These are phyloP conservation scores for Mycena belliarum DNA, from an alignment of 768 basidiomycete genomes.

Conservation along the genomic window DNA sequence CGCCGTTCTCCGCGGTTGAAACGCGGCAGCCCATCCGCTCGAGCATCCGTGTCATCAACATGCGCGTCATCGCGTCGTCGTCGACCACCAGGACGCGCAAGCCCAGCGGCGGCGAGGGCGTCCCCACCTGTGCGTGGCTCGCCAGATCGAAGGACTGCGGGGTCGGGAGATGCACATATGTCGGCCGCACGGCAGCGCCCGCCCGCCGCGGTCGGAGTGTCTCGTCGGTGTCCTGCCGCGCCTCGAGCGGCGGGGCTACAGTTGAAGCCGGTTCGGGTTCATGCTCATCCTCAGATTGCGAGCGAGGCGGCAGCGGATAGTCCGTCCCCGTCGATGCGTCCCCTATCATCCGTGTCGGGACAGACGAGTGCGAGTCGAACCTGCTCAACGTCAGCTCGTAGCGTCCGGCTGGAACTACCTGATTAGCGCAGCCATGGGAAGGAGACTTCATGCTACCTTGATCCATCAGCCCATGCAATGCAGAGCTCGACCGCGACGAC, in stretches of 20 bases:
- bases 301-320: constrained; percentile 14
- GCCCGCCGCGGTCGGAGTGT: constrained; percentile 12
- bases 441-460: constrained; percentile 38
- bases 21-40: constrained; percentile 63
- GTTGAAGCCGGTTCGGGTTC: not conserved
- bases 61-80: constrained; percentile 64
- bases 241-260: not conserved
- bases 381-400: constrained; percentile 48
- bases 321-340: constrained; percentile 43
- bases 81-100: constrained; percentile 65
- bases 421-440: not conserved
- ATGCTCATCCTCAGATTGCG: not conserved
- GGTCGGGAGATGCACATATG: constrained; percentile 18
- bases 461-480: constrained; percentile 53
- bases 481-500: constrained; percentile 31
- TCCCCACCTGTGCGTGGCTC: too few species aligned
- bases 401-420: constrained; percentile 38
- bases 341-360: constrained; percentile 45
- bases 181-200: constrained; percentile 10
- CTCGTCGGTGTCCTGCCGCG: not conserved
- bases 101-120: constrained; percentile 5
- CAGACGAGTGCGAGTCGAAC: constrained; percentile 33
- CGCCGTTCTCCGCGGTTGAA: constrained; percentile 66
- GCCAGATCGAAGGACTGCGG: constrained; percentile 10
- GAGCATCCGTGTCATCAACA: constrained; percentile 65